Conservation (phyloP, 768 basidiomycete genomes). For the Termitomyces sp. region DNA sequence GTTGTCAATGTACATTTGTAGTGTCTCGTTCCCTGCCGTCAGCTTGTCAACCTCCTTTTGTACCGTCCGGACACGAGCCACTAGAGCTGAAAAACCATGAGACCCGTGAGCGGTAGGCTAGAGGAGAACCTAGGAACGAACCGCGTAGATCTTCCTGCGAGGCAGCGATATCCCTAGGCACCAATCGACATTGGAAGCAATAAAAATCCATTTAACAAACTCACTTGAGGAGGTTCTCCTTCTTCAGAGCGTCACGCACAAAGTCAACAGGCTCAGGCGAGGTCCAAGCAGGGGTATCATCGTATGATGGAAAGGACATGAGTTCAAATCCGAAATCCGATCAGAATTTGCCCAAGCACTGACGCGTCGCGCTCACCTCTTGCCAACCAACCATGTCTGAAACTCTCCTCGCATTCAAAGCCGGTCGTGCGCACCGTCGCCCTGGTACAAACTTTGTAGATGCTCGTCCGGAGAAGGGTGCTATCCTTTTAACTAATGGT, state of each 20-base stretch:
- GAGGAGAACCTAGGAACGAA: constrained; percentile 25
- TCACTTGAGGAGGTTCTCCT: constrained; percentile 75
- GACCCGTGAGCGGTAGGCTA: neutral
- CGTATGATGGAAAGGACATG: constrained; percentile 45
- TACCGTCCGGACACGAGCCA: constrained; percentile 60
- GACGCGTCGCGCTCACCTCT: constrained; percentile 37
- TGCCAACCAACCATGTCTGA: constrained; percentile 20
- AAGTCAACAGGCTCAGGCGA: constrained; percentile 48
- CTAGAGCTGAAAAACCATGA: constrained; percentile 42
- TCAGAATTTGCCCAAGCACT: constrained; percentile 31
- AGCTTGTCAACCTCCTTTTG: constrained; percentile 82
- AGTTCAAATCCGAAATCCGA: constrained; percentile 10
- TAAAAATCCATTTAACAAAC: constrained; percentile 17
- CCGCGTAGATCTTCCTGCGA: constrained; percentile 76
- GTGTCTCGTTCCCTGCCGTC: constrained; percentile 69
- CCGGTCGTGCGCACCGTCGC: constrained; percentile 71
- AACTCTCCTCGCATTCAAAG: constrained; percentile 53
- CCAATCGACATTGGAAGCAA: neutral
- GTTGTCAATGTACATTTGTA: constrained; percentile 90
- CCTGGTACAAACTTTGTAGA: constrained; percentile 66
- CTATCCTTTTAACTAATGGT: constrained; percentile 59
- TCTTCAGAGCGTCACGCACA: constrained; percentile 70
- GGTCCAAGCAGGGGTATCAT: constrained; percentile 45
- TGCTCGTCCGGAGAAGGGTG: constrained; percentile 65
- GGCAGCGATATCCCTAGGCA: constrained; percentile 63